phyloP scores from a whole-genome alignment of 2,329 filamentous ascomycete genomes.

The Botrytis deweyae region DNA sequence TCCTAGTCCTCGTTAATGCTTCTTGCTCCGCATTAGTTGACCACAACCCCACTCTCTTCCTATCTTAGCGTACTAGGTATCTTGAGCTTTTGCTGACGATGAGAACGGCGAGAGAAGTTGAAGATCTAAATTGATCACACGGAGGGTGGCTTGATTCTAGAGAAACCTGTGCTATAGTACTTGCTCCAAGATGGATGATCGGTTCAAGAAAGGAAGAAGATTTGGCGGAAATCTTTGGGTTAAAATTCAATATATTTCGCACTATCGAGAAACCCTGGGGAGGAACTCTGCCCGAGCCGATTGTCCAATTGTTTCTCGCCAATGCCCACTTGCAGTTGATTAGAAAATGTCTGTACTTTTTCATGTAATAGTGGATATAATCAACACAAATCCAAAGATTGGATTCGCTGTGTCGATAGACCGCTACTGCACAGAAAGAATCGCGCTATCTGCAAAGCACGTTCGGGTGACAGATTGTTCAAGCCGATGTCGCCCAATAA shows the following conservation, averaged over 20 bases:
- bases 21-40: slow-evolving; percentile 10
- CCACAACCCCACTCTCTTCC: slow-evolving; percentile 14
- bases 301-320: neutral
- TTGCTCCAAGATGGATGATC: neutral
- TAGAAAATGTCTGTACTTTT: neutral
- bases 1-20: slow-evolving; percentile 12
- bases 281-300: neutral
- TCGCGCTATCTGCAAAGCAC: slow-evolving; percentile 1
- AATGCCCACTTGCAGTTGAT: slow-evolving; percentile 4
- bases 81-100: neutral
- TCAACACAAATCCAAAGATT: neutral
- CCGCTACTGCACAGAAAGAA: slow-evolving; percentile 11
- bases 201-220: neutral
- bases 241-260: neutral
- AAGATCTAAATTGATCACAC: slow-evolving; percentile 4
- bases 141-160: neutral
- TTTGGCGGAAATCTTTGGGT: neutral
- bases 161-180: neutral
- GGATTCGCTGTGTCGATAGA: slow-evolving; percentile 10
- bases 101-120: neutral
- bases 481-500: slow-evolving; percentile 13
- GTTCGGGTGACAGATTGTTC: neutral
- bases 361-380: neutral
- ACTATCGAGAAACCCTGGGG: neutral
- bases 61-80: slow-evolving; percentile 13